Evolutionary conservation across 306 rosid species (phyloP), one percentile per base, ranked within the genome.

Genomic region (Trifolium repens): DNA sequence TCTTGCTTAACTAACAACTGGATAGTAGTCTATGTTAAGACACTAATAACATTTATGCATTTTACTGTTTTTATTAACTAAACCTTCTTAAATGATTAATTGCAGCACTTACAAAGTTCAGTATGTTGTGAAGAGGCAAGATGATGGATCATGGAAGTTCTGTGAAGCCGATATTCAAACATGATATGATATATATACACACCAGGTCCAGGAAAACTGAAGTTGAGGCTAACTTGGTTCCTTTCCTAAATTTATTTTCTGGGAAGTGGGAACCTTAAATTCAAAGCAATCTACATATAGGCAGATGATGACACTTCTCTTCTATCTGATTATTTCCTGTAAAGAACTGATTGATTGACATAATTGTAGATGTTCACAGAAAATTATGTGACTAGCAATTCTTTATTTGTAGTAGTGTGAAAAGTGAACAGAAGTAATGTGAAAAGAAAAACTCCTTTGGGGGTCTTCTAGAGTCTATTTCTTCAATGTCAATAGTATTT

Each of bases 141-240:
- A 85, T 42, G 96, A 90, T 84, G 98, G 98, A 60, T 83, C 96
- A n/a, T 96, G 99, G 99, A 92, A 88, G 84, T 96, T 96, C 84
- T 90, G 91, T 81, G 91, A 89, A 87, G 88, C 88, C 55, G 85
- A 91, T 57, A 76, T 93, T 50, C 87, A 81, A 76, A 78, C 82
- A 63, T 84, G 90, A 47, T 22, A 22, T 81, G 72, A 86, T 78
- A 52, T 55, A 34, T 47, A 34, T 72, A 72, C 81, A 73, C 74
- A 68, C 61, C 78, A 61, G 65, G 74, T 19, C 54, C 5, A 42
- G 35, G 35, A 40, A 57, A 78, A 81, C 80, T 72, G 27, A 63
- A 76, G 74, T 80, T 78, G 83, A 73, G 14, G 84, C 87, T 81
- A 81, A 84, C 85, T 43, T 53, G 71, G 76, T 70, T 85, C 73